phyloP scores from a whole-genome alignment of 352 stramenopile species.

The Phytophthora macrochlamydospora region DNA sequence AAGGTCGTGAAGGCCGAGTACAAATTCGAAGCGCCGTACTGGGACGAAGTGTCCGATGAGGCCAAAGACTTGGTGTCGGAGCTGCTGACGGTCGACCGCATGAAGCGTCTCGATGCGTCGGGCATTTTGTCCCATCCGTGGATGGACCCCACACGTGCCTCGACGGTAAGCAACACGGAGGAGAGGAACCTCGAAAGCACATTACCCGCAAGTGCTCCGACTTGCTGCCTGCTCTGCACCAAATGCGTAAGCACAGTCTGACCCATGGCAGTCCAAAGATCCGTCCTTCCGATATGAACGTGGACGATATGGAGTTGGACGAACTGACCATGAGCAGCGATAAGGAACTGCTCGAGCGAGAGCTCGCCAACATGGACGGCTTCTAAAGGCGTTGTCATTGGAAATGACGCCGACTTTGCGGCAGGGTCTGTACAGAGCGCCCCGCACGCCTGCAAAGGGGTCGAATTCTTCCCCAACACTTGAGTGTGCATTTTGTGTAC shows the following conservation, averaged over 20 bases:
- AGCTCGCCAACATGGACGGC: constrained; percentile 62
- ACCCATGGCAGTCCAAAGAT: constrained; percentile 75
- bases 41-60: constrained; percentile 93
- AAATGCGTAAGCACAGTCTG: constrained; percentile 81
- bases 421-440: neutral
- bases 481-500: constrained; percentile 28
- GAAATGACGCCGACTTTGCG: constrained; percentile 21
- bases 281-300: constrained; percentile 75
- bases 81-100: constrained; percentile 91
- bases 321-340: constrained; percentile 60
- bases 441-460: constrained; percentile 4
- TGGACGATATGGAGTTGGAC: constrained; percentile 63
- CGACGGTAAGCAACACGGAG: constrained; percentile 26
- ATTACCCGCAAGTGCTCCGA: constrained; percentile 58
- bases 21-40: constrained; percentile 92
- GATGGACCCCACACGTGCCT: constrained; percentile 60
- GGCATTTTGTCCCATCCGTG: constrained; percentile 79
- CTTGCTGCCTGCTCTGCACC: constrained; percentile 64
- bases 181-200: constrained; percentile 36
- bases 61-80: constrained; percentile 95
- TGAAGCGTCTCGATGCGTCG: constrained; percentile 65
- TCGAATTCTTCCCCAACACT: neutral
- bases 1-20: constrained; percentile 88
- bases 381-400: constrained; percentile 43
- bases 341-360: constrained; percentile 67